phyloP scores from a whole-genome alignment of 208 protist species.

The Wallacemonas sp. region DNA sequence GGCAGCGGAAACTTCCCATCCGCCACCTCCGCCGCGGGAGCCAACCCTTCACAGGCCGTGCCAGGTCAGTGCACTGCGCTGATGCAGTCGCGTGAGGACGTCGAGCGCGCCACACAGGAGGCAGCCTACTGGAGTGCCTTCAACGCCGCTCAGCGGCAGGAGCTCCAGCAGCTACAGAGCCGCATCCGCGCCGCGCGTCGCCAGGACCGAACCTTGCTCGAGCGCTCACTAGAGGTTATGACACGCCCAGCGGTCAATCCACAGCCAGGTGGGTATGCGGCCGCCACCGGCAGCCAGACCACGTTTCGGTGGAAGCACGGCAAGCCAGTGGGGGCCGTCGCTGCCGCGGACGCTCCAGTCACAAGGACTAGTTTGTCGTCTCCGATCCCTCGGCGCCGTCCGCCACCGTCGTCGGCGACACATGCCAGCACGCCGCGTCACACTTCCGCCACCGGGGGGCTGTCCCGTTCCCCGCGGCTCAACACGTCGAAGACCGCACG shows the following conservation, averaged over 20 bases:
- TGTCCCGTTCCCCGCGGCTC: no score
- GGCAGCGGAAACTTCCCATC: no score
- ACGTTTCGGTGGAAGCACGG: slow-evolving; percentile 1
- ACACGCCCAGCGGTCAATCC: not conserved
- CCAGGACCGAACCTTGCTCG: slow-evolving; percentile 27
- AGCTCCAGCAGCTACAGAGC: slow-evolving; percentile 29
- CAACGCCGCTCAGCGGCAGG: slow-evolving; percentile 55
- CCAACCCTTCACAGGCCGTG: no score
- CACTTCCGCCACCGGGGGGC: no score
- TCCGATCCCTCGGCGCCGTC: no score
- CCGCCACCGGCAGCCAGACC: not conserved
- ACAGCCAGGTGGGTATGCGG: not conserved
- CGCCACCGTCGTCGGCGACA: no score
- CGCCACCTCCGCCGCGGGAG: no score
- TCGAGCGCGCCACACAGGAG: slow-evolving; percentile 1
- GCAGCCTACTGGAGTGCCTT: slow-evolving; percentile 53
- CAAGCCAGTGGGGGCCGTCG: not conserved
- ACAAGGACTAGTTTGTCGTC: no score
- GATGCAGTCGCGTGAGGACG: not conserved
- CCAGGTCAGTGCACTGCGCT: no score
- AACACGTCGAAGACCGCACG: no score
- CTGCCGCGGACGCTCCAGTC: no score
- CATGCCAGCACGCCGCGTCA: no score
- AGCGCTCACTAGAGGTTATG: not conserved
- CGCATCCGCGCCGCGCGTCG: slow-evolving; percentile 38